phyloP scores from a whole-genome alignment of 2,329 filamentous ascomycete genomes.

The Aspergillus brunneoviolaceus region DNA sequence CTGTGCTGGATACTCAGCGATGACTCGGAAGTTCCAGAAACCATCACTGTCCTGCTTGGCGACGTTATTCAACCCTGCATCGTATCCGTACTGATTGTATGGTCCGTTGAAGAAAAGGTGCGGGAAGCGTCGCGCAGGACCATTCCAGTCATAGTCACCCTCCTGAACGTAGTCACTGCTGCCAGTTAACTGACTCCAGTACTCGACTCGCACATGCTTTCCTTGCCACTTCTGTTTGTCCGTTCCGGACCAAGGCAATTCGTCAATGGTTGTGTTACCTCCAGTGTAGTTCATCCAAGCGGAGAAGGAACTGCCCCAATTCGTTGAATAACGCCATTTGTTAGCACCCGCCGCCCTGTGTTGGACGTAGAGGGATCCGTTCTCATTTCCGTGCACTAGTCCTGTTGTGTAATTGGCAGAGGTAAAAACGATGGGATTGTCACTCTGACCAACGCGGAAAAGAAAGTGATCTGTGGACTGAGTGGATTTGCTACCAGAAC shows the following conservation, averaged over 20 bases:
- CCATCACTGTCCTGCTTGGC: conserved; percentile 53
- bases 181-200: conserved; percentile 60
- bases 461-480: conserved; percentile 61
- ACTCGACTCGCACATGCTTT: conserved; percentile 63
- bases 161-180: conserved; percentile 63
- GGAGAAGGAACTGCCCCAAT: conserved; percentile 61
- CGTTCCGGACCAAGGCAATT: conserved; percentile 59
- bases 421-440: conserved; percentile 63
- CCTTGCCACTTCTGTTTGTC: conserved; percentile 59
- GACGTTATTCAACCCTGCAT: conserved; percentile 56
- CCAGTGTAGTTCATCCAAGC: conserved; percentile 59
- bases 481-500: conserved; percentile 47
- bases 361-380: conserved; percentile 51
- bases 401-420: conserved; percentile 59
- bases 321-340: conserved; percentile 62
- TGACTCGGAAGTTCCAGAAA: conserved; percentile 60
- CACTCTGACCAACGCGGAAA: conserved; percentile 56
- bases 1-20: conserved; percentile 63
- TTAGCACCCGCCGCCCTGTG: conserved; percentile 63
- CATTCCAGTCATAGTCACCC: conserved; percentile 51
- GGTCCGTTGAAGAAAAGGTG: conserved; percentile 63
- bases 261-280: conserved; percentile 49
- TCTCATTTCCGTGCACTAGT: conserved; percentile 49
- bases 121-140: conserved; percentile 54
- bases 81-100: conserved; percentile 65